phyloP scores from a whole-genome alignment of 108 stramenopile genomes.

The Mediolabrus comicus region DNA sequence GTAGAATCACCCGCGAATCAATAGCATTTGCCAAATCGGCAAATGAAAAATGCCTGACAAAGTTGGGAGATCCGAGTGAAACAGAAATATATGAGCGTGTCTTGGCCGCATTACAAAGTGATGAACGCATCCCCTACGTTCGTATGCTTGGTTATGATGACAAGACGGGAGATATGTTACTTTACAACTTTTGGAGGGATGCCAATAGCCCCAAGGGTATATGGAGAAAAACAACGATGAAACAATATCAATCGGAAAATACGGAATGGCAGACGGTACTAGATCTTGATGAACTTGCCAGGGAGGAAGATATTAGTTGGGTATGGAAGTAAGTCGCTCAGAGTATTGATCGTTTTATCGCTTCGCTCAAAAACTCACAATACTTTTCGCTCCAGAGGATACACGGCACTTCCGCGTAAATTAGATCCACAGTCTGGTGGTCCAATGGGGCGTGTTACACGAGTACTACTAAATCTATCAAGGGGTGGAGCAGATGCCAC shows the following conservation, averaged over 20 bases:
- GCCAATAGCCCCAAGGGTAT: constrained; percentile 78
- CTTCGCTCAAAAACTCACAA: no score
- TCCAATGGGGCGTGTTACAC: constrained; percentile 43
- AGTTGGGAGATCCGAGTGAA: constrained; percentile 67
- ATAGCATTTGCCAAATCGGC: constrained; percentile 69
- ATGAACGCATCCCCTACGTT: constrained; percentile 80
- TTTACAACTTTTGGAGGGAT: constrained; percentile 84
- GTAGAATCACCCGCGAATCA: constrained; percentile 72
- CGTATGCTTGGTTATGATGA: constrained; percentile 57
- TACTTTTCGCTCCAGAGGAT: no score
- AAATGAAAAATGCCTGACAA: constrained; percentile 70
- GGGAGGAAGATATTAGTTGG: constrained; percentile 76
- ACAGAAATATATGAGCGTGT: constrained; percentile 65
- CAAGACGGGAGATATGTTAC: constrained; percentile 50
- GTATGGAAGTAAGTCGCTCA: no score
- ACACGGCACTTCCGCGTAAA: constrained; percentile 49
- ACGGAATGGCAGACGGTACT: constrained; percentile 79
- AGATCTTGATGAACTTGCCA: constrained; percentile 83
- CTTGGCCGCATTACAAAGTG: constrained; percentile 60
- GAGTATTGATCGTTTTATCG: no score
- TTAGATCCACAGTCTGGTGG: constrained; percentile 57
- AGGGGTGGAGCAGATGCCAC: constrained; percentile 92
- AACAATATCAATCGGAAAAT: constrained; percentile 52
- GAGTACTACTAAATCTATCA: constrained; percentile 68
- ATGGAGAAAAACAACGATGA: constrained; percentile 76